phyloP scores from a whole-genome alignment of 371 early-diverging fungal species.

The Mortierella sp. region DNA sequence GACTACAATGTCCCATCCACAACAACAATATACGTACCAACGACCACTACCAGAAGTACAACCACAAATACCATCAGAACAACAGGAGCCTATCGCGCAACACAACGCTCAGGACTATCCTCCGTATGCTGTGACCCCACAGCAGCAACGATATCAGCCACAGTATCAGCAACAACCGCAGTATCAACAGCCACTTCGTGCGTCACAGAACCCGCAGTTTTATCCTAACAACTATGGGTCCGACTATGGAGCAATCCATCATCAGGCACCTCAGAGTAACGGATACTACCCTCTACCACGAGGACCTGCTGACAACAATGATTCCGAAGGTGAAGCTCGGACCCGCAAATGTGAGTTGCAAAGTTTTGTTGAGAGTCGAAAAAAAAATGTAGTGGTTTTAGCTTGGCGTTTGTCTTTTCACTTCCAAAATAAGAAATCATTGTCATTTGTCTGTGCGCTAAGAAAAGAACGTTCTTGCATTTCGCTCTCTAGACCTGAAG shows the following conservation, averaged over 20 bases:
- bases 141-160: not conserved
- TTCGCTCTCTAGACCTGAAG: not conserved
- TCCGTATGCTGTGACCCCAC: not conserved
- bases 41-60: too few species aligned
- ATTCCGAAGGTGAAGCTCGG: not conserved
- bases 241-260: conserved; percentile 25
- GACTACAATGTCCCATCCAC: not conserved
- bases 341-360: conserved; percentile 7
- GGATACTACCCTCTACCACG: conserved; percentile 1
- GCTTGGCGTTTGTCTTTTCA: too few species aligned
- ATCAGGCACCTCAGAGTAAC: not conserved
- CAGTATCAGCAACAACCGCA: not conserved
- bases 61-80: too few species aligned
- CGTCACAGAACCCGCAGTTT: conserved; percentile 2
- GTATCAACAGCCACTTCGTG: conserved; percentile 4
- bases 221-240: not conserved
- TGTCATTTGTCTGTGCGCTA: too few species aligned
- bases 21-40: not conserved
- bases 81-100: too few species aligned
- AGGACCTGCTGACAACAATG: not conserved
- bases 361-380: not conserved
- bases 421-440: too few species aligned
- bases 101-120: not conserved
- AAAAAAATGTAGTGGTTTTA: too few species aligned
- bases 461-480: too few species aligned